phyloP scores from a whole-genome alignment of 208 protist species.

The Leishmania tropica region DNA sequence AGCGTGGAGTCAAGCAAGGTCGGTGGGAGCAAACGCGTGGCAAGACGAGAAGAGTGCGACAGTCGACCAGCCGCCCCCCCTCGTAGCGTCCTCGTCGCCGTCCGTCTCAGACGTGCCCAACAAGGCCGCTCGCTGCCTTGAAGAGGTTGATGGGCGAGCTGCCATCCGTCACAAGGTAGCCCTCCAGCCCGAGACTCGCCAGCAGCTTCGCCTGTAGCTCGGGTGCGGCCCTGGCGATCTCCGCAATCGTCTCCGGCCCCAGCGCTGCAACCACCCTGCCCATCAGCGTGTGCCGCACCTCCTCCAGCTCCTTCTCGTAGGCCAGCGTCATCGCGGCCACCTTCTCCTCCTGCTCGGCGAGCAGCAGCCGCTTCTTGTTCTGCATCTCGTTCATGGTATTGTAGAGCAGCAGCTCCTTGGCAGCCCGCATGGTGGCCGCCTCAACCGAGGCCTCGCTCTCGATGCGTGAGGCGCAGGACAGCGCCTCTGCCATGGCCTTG shows the following conservation, averaged over 20 bases:
- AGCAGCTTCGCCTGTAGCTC: slow-evolving; percentile 85
- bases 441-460: slow-evolving; percentile 86
- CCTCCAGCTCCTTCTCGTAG: slow-evolving; percentile 37
- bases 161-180: slow-evolving; percentile 94
- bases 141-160: slow-evolving; percentile 93
- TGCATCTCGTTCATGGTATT: slow-evolving; percentile 57
- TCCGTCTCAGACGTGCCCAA: slow-evolving; percentile 5
- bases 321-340: slow-evolving; percentile 34
- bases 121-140: slow-evolving; percentile 76
- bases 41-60: neutral
- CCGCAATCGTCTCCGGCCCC: slow-evolving; percentile 71
- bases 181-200: slow-evolving; percentile 75
- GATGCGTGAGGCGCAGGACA: slow-evolving; percentile 86
- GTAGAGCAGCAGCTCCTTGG: slow-evolving; percentile 68
- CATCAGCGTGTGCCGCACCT: slow-evolving; percentile 58
- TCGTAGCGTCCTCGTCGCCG: too few species aligned
- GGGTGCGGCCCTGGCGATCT: slow-evolving; percentile 83
- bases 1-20: neutral
- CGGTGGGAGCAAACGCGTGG: neutral
- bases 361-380: slow-evolving; percentile 34
- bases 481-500: slow-evolving; percentile 88
- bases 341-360: slow-evolving; percentile 48
- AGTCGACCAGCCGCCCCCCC: neutral
- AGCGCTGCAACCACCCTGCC: slow-evolving; percentile 56
- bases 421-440: slow-evolving; percentile 72